Evolutionary conservation across 768 basidiomycete genomes (phyloP), one percentile per base, ranked within the genome.

Genomic region (Trametes villosa): DNA sequence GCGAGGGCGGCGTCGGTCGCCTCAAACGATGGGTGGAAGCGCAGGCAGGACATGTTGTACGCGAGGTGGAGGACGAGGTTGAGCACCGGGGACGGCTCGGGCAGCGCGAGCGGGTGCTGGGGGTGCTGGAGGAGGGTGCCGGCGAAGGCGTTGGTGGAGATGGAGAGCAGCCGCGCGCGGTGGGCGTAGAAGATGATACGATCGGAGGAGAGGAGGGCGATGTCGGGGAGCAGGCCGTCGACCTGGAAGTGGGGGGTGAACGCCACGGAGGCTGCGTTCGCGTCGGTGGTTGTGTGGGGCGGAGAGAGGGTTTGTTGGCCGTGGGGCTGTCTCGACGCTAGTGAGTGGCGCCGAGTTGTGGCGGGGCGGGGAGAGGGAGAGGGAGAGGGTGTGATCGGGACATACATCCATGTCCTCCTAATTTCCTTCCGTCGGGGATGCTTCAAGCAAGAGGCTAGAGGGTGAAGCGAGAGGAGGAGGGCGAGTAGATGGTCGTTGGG

Each of bases 171-270:
- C 46, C 83, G 63, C 46, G 83, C 76, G 0, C 78, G 74, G 71
- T 92, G 89, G 7, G 87, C 86, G 68, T 92, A 91, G 79, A 94
- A 94, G 73, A 90, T 90, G 46, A 94, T 88, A 13, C 81, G 79
- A 67, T 94, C 92, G 27, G 83, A 79, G 4, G 90, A 86, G 53
- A 89, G 73, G 46, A 91, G 74, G 63, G 86, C 77, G 34, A 84
- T 63, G 70, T 93, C 87, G 1, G 88, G 84, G 3, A 77, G 77
- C 17, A 79, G 66, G 0, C 80, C 65, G 42, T 82, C 77, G 62
- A 81, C 79, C 57, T 83, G 60, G 2, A 86, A 83, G 31, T 81
- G 83, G 3, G 90, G 89, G 68, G 81, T 86, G 74, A 93, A 93
- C 0, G 88, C 88, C 30, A 91, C 92, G 7, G 91, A 92, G 29